Base-by-base conservation (phyloP, 2,329 filamentous ascomycete species). In the Zarea fungicola region DNA sequence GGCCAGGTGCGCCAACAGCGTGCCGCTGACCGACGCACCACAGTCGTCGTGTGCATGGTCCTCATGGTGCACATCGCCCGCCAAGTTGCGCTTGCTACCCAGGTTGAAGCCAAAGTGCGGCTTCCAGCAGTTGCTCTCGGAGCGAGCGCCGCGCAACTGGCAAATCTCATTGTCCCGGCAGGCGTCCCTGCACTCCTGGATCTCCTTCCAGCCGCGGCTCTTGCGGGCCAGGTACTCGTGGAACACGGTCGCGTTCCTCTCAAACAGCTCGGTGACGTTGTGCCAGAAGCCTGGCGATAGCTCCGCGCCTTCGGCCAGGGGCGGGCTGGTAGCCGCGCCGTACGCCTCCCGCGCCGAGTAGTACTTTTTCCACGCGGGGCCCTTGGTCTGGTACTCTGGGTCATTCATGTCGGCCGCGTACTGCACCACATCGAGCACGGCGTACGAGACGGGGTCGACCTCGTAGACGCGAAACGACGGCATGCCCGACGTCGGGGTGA, bases 211-310 rank as follows among this genome's bases (percentile, higher is more conserved):
- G 4, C 74, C 75, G 6, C 78, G 68, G 9, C 65, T 70, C 51
- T 75, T 76, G 48, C 76, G 66, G 1, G 64, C 58, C 42, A 71
- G 68, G 58, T 72, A 82, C 3, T 61, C 64, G 14, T 71, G 62
- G 55, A 81, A 81, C 1, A 68, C 60, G 0, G 57, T 52, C 3
- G 67, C 54, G 48, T 78, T 60, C 5, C 50, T 55, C 52, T 76
- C 72, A 42, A 82, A 71, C 3, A 65, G 58, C 1, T 63, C 64
- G 1, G 78, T 81, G 18, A 81, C 66, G 54, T 76, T 72, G 59
- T 81, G 78, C 78, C 79, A 83, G 61, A 81, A 81, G 1, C 72
- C 72, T 0, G 78, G 73, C 1, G 74, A 77, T 28, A 84, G 69
- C 54, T 82, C 62, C 4, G 67, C 66, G 9, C 60, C 61, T 35